Conservation (phyloP, 768 basidiomycete species). For the Leucogyrophana mollusca region DNA sequence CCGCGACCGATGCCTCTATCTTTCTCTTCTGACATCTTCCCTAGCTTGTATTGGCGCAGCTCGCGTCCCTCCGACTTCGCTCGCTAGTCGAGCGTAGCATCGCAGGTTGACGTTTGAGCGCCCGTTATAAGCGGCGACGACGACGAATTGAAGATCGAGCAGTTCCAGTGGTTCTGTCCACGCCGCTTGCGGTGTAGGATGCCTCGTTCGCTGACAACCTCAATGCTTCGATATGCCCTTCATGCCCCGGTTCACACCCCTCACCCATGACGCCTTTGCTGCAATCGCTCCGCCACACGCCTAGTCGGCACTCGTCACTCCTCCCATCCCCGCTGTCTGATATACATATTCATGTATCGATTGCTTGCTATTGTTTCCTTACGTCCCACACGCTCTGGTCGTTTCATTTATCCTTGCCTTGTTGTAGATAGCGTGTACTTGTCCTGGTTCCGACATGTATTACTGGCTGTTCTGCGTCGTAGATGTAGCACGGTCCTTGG, state of each 20-base stretch:
- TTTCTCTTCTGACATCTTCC: constrained; percentile 11
- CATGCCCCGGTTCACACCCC: constrained; percentile 17
- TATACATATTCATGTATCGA: constrained; percentile 5
- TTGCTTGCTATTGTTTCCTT: constrained; percentile 13
- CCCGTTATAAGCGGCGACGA: constrained; percentile 13
- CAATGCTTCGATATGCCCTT: constrained; percentile 26
- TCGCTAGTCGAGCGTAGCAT: constrained; percentile 37
- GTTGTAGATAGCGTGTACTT: constrained; percentile 34
- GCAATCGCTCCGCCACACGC: constrained; percentile 31
- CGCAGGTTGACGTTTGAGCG: constrained; percentile 24
- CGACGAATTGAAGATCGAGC: constrained; percentile 7
- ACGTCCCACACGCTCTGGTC: constrained; percentile 19
- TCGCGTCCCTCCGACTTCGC: constrained; percentile 22
- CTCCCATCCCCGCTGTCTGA: constrained; percentile 15
- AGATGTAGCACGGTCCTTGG: constrained; percentile 28
- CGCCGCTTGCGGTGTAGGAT: constrained; percentile 26
- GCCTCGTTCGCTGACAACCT: constrained; percentile 9
- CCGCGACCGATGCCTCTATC: constrained; percentile 19
- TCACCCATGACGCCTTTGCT: constrained; percentile 29
- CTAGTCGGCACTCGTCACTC: constrained; percentile 11
- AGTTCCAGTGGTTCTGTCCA: constrained; percentile 8
- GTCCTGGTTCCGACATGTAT: constrained; percentile 23
- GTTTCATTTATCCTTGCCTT: constrained; percentile 17
- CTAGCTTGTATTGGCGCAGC: constrained; percentile 14
- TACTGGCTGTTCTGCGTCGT: constrained; percentile 28